These are phyloP conservation scores for Magnaporthiopsis incrustans DNA, from an alignment of 2,329 filamentous ascomycete species.

Conservation along the genomic window DNA sequence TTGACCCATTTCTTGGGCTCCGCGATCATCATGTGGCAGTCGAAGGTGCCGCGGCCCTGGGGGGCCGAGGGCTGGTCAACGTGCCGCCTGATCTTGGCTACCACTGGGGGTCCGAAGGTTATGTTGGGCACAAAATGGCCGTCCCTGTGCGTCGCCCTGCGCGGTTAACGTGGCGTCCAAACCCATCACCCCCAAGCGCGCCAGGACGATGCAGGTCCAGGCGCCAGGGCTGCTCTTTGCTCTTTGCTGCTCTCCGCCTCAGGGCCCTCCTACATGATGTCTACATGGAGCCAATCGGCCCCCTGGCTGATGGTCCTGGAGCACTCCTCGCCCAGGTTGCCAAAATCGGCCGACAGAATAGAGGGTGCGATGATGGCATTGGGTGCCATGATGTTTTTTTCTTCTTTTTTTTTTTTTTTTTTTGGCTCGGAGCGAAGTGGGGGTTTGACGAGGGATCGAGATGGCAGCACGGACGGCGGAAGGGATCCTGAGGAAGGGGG, in stretches of 20 bases:
- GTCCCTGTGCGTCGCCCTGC: conserved; percentile 53
- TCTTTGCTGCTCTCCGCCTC: not conserved
- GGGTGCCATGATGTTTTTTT: conserved; percentile 63
- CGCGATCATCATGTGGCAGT: conserved; percentile 99
- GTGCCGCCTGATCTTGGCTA: conserved; percentile 84
- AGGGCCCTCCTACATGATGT: conserved; percentile 63
- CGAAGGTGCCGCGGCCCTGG: conserved; percentile 83
- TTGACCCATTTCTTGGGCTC: conserved; percentile 99
- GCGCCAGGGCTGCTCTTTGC: not conserved
- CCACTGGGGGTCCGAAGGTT: conserved; percentile 90
- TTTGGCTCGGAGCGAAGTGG: not conserved
- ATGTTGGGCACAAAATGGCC: conserved; percentile 99
- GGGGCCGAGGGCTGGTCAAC: conserved; percentile 60
- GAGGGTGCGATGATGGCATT: conserved; percentile 93
- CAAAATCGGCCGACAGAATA: conserved; percentile 97
- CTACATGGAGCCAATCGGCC: conserved; percentile 89
- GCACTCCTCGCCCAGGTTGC: conserved; percentile 77
- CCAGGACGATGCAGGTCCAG: not conserved
- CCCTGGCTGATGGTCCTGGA: conserved; percentile 76
- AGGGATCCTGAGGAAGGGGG: not conserved
- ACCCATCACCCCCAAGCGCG: not conserved
- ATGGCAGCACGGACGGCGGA: not conserved
- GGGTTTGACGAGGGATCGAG: not conserved
- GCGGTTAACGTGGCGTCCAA: not conserved
- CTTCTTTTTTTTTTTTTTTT: conserved; percentile 9